Evolutionary conservation across 2,329 filamentous ascomycete species (phyloP), one percentile per base, ranked within the genome.

Genomic region (Trichoderma sp.): DNA sequence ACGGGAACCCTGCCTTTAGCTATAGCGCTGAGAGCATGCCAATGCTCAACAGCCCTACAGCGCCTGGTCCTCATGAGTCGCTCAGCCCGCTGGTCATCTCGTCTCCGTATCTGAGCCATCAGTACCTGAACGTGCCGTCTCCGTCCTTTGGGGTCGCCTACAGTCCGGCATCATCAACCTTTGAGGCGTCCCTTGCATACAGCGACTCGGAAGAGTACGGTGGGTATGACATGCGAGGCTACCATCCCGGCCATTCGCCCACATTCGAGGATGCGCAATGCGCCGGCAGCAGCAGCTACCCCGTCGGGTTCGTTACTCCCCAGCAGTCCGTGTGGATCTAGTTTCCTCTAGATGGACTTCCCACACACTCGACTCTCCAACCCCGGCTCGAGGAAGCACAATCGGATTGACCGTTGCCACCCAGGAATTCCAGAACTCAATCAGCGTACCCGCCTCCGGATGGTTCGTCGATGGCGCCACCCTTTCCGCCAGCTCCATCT

Each of bases 11-110:
- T 17, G 83, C 86, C 28, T 90, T 91, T 80, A 90, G 85, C 81
- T 91, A 90, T 83, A 90, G 88, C 79, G 85, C 87, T 68, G 89
- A 91, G 78, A 87, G 89, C 74, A 82, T 91, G 78, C 87, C 88
- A 32, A 82, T 88, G 76, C 82, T 90, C 76, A 84, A 85, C 73
- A 81, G 84, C 9, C 83, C 87, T 71, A 79, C 84, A 28, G 81
- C 84, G 20, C 83, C 79, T 20, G 77, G 76, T 55, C 76, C 84
- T 13, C 80, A 80, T 58, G 84, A 81, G 58, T 84, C 85, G 58
- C 82, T 86, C 76, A 90, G 85, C 78, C 87, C 88, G 17, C 77
- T 89, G 77, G 82, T 85, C 75, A 81, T 90, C 68, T 87, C 88
- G 36, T 90, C 87, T 39, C 86, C 87, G 1, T 89, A 85, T 73